Conservation (phyloP, 352 stramenopile species). For the Phytophthora vignae region DNA sequence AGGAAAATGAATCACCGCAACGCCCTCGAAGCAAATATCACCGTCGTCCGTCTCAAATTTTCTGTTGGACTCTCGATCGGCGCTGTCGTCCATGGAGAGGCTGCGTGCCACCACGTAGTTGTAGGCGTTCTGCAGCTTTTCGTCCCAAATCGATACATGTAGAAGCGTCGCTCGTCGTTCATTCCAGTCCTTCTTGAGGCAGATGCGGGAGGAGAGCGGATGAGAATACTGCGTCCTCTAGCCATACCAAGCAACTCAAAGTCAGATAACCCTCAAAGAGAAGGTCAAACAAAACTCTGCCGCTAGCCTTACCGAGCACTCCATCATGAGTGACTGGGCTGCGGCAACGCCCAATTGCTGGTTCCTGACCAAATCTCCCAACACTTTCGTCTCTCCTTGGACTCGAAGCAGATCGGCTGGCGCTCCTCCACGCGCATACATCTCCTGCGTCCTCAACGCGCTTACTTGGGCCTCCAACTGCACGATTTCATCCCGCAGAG, state of each 20-base stretch:
- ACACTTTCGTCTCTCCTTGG: conserved; percentile 8
- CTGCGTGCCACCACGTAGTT: conserved; percentile 27
- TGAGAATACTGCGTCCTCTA: conserved; percentile 27
- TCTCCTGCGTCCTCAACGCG: conserved; percentile 1
- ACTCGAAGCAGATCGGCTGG: background rate
- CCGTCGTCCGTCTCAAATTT: conserved; percentile 37
- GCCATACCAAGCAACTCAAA: too few species aligned
- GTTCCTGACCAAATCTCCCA: conserved; percentile 6
- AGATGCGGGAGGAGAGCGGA: conserved; percentile 40
- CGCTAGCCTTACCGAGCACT: conserved; percentile 17
- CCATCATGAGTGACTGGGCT: conserved; percentile 37
- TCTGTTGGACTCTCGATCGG: conserved; percentile 25
- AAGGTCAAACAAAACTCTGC: too few species aligned
- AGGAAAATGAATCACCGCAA: conserved; percentile 37
- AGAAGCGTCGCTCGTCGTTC: conserved; percentile 30
- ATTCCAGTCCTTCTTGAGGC: conserved; percentile 20
- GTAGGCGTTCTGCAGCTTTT: conserved; percentile 33
- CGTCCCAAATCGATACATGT: conserved; percentile 13
- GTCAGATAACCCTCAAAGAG: too few species aligned
- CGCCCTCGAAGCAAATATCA: conserved; percentile 34
- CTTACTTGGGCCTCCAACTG: conserved; percentile 20
- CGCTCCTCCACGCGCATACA: background rate
- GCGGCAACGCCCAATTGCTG: conserved; percentile 33
- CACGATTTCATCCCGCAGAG: conserved; percentile 13
- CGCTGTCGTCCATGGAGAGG: background rate